Conservation (phyloP, 2,329 filamentous ascomycete genomes). For the Ceratocystis colombiana region DNA sequence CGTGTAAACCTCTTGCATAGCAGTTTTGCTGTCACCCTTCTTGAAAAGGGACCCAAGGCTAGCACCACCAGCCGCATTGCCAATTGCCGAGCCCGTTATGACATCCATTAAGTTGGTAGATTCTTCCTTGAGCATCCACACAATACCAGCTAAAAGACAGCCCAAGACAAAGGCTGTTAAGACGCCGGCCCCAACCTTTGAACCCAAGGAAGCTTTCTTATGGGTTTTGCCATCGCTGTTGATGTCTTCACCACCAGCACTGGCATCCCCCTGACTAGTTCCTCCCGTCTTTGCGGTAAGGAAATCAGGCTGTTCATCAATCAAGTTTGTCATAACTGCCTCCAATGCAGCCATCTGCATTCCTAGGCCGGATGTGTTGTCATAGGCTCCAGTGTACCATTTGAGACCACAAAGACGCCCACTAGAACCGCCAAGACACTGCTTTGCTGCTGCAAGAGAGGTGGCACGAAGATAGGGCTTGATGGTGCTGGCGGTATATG, state of each 20-base stretch:
- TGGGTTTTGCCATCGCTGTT: slow-evolving; percentile 31
- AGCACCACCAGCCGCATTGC: neutral
- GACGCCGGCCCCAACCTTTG: slow-evolving; percentile 59
- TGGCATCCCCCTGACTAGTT: slow-evolving; percentile 42
- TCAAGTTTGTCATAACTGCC: slow-evolving; percentile 52
- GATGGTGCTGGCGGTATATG: slow-evolving; percentile 45
- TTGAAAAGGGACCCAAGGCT: slow-evolving; percentile 7
- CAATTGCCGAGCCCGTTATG: neutral
- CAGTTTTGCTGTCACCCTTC: slow-evolving; percentile 10
- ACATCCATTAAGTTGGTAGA: slow-evolving; percentile 27
- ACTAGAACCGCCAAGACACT: slow-evolving; percentile 49
- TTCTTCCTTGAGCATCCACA: slow-evolving; percentile 44
- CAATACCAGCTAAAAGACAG: slow-evolving; percentile 43
- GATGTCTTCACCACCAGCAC: slow-evolving; percentile 40
- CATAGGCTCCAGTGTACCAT: slow-evolving; percentile 48
- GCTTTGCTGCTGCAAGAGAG: slow-evolving; percentile 46
- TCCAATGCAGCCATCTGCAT: slow-evolving; percentile 63
- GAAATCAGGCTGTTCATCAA: slow-evolving; percentile 37
- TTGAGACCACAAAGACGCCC: slow-evolving; percentile 50
- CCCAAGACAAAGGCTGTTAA: slow-evolving; percentile 49
- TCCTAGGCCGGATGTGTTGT: slow-evolving; percentile 53
- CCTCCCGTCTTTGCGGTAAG: slow-evolving; percentile 47
- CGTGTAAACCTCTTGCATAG: slow-evolving; percentile 1
- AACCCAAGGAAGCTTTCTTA: slow-evolving; percentile 38
- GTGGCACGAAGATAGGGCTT: slow-evolving; percentile 46